Evolutionary conservation across 805 yeast genomes (phyloP).

Genomic region (Starmera caribaea): DNA sequence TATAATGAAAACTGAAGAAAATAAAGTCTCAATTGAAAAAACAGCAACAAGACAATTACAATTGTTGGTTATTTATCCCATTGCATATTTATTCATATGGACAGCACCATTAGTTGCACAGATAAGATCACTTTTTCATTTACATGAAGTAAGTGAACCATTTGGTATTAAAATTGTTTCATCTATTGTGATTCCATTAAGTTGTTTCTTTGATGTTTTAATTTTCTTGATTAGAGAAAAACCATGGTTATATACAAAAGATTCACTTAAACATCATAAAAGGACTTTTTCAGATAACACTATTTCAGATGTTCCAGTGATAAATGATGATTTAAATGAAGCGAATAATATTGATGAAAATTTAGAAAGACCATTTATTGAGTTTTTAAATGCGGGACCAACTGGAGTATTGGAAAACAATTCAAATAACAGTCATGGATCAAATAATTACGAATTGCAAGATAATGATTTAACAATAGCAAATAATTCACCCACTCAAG

Average conservation of each 20-base stretch:
- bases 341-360: no score
- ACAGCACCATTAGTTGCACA: constrained; percentile 9
- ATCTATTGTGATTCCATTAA: constrained; percentile 69
- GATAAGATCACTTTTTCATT: constrained; percentile 3
- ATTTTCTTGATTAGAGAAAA: constrained; percentile 70
- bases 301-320: no score
- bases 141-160: neutral
- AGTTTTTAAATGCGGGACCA: no score
- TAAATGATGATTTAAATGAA: no score
- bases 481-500: no score
- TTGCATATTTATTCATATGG: constrained; percentile 15
- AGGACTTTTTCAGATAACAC: no score
- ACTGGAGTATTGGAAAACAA: no score
- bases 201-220: constrained; percentile 64
- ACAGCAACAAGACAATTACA: constrained; percentile 11
- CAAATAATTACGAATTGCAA: no score
- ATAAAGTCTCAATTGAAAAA: constrained; percentile 1
- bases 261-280: no score
- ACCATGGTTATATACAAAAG: constrained; percentile 44
- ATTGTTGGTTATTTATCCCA: constrained; percentile 14
- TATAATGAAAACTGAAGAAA: constrained; percentile 7
- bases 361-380: no score
- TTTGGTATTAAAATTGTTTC: constrained; percentile 20
- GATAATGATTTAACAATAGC: no score
- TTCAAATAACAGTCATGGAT: no score